These are phyloP conservation scores for Nakazawaea wyomingensis DNA, from an alignment of 805 yeast genomes.

Conservation along the genomic window DNA sequence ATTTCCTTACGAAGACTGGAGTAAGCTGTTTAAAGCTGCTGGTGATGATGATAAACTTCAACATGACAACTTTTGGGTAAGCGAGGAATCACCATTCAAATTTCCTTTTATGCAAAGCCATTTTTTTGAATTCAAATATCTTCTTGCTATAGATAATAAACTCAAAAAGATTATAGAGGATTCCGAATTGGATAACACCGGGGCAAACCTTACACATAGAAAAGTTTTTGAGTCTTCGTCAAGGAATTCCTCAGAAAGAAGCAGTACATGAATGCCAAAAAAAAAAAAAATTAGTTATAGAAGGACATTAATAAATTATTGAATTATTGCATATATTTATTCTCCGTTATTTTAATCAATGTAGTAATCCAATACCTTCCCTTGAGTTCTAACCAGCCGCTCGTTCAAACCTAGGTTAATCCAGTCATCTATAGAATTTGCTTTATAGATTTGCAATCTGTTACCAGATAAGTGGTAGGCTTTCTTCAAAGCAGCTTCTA, in stretches of 20 bases:
- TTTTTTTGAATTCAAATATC: conserved; percentile 32
- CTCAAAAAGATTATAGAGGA: conserved; percentile 2
- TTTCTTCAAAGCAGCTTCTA: conserved; percentile 21
- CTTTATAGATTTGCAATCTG: conserved; percentile 19
- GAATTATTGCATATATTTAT: too few species aligned
- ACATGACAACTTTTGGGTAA: conserved; percentile 51
- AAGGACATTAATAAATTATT: too few species aligned
- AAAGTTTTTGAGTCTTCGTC: neutral
- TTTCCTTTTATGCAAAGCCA: conserved; percentile 67
- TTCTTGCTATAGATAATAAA: conserved; percentile 3
- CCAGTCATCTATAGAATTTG: conserved; percentile 32
- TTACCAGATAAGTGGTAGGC: conserved; percentile 24
- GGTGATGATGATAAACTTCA: conserved; percentile 19
- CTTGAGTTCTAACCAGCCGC: conserved; percentile 27
- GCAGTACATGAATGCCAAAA: neutral
- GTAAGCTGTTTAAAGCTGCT: conserved; percentile 27
- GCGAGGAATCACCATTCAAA: conserved; percentile 61
- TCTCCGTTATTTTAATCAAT: conserved; percentile 5
- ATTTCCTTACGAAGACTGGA: conserved; percentile 53
- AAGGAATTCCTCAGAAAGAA: neutral
- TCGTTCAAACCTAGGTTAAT: conserved; percentile 32
- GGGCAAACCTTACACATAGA: neutral
- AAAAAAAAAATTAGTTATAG: too few species aligned
- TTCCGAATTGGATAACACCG: neutral
- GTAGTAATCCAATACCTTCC: conserved; percentile 12